Conservation (phyloP, 176 grass and related monocot genomes). For the Otatea glauca region DNA sequence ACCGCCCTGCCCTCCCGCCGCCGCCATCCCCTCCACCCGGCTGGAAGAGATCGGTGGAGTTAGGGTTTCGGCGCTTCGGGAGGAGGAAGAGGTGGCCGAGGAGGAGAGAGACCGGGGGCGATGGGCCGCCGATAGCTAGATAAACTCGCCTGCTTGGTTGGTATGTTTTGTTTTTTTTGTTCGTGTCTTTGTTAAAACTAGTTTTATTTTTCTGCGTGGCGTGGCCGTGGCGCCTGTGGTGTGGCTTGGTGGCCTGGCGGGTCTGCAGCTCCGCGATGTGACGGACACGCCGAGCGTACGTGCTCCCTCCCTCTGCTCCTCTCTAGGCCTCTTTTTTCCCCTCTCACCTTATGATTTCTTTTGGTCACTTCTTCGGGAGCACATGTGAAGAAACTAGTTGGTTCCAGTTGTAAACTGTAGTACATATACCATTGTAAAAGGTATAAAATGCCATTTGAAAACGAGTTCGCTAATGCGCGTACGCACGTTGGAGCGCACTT, state of each 20-base stretch:
- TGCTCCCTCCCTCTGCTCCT: neutral
- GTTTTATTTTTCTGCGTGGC: neutral
- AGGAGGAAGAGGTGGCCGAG: slow-evolving; percentile 7
- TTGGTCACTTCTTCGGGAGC: neutral
- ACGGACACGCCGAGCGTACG: neutral
- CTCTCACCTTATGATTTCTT: neutral
- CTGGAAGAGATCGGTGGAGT: slow-evolving; percentile 49
- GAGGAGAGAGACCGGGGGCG: slow-evolving; percentile 26
- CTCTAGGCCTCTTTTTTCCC: neutral
- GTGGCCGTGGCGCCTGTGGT: neutral
- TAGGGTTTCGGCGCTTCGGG: slow-evolving; percentile 56
- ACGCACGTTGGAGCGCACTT: too few species aligned
- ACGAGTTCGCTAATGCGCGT: too few species aligned
- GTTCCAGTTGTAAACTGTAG: neutral
- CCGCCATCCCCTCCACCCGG: slow-evolving; percentile 49
- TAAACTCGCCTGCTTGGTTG: slow-evolving; percentile 36
- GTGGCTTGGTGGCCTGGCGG: slow-evolving; percentile 24
- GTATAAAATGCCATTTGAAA: too few species aligned
- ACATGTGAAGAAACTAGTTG: neutral
- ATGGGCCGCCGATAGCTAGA: slow-evolving; percentile 38
- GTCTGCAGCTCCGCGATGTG: slow-evolving; percentile 26
- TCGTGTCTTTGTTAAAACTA: neutral
- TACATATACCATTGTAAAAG: too few species aligned
- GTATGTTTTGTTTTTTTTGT: neutral
- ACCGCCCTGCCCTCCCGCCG: slow-evolving; percentile 55